A percentile compares a stretch with the other conserved stretches of the same genome.
phyloP scores from a whole-genome alignment of 2,329 filamentous ascomycete species.

The Clonostachys solani region DNA sequence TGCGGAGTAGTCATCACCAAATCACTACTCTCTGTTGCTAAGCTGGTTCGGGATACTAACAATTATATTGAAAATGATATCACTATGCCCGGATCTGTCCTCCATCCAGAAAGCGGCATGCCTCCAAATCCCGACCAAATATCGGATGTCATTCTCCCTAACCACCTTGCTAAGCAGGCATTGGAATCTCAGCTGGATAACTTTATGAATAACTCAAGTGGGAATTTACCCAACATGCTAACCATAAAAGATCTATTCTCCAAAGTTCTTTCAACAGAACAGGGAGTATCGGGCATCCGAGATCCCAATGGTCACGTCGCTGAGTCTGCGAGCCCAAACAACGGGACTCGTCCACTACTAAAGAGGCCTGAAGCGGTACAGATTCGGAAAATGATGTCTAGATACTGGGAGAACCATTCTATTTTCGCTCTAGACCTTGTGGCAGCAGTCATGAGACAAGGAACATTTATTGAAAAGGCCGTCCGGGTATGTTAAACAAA shows the following conservation, averaged over 20 bases:
- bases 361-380: no score
- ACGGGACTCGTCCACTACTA: no score
- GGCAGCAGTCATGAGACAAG: slow-evolving; percentile 62
- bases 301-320: no score
- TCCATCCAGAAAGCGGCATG: slow-evolving; percentile 48
- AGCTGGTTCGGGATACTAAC: slow-evolving; percentile 35
- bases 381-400: slow-evolving; percentile 63
- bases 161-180: neutral
- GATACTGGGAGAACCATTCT: slow-evolving; percentile 65
- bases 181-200: neutral
- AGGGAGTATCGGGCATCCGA: no score
- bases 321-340: no score
- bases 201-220: neutral
- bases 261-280: no score
- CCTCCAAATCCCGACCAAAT: slow-evolving; percentile 18
- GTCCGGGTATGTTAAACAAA: slow-evolving; percentile 20
- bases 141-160: neutral
- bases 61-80: slow-evolving; percentile 17
- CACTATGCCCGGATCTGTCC: slow-evolving; percentile 66
- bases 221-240: no score
- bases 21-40: slow-evolving; percentile 54
- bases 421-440: slow-evolving; percentile 61
- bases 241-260: no score
- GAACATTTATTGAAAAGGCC: slow-evolving; percentile 72
- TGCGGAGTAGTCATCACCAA: slow-evolving; percentile 51